Evolutionary conservation across 2,329 filamentous ascomycete genomes (phyloP), one percentile per base, ranked within the genome.

Genomic region (Trichoderma semiorbis): DNA sequence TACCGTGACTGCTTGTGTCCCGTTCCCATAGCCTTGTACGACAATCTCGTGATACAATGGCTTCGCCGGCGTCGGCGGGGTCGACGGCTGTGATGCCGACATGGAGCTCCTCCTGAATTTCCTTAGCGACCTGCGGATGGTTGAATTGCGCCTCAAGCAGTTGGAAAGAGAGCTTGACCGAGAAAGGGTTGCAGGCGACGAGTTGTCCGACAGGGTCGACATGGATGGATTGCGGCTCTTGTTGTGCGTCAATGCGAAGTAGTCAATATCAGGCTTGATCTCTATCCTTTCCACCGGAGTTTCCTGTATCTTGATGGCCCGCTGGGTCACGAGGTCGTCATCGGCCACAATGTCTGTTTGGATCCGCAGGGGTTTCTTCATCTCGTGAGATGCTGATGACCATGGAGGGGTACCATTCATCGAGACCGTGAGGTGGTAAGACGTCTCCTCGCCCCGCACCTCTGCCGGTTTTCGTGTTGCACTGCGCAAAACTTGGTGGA

Each of bases 401-500:
- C 87, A 89, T 0, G 85, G 84, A 0, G 85, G 85, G 2, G 86
- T 75, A 32, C 81, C 77, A 3, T 78, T 78, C 0, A 81, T 82
- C 2, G 83, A 82, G 0, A 87, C 81, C 43, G 83, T 81, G 24
- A 89, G 78, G 66, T 86, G 84, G 74, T 95, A 95, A 0, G 85
- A 82, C 1, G 89, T 84, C 16, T 83, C 83, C 1, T 84, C 82
- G 69, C 91, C 87, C 18, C 84, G 84, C 32, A 93, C 89, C 75
- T 92, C 89, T 6, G 83, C 78, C 0, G 93, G 90, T 0, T 87
- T 83, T 39, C 86, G 83, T 1, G 89, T 91, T 47, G 90, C 89
- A 68, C 88, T 88, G 11, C 87, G 85, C 1, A 96, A 85, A n/a
- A 90, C 90, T 78, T 96, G 93, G 71, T 93, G 86, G 4, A 89